phyloP scores from a whole-genome alignment of 345 rosid genomes.

The Luvunga scandens region DNA sequence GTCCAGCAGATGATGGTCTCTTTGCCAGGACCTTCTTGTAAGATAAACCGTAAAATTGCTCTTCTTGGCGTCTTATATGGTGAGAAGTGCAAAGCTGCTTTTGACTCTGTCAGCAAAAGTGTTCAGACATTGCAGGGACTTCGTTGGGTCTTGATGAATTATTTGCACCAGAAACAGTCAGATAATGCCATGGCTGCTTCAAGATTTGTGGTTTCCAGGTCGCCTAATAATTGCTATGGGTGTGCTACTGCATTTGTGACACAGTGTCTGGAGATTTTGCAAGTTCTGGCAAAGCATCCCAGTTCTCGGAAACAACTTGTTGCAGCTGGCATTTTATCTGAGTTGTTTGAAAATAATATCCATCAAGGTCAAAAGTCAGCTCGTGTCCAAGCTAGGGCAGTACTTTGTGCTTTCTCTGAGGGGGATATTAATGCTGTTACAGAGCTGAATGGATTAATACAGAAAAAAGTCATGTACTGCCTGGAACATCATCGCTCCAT shows the following conservation, averaged over 20 bases:
- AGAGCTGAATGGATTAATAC: conserved; percentile 84
- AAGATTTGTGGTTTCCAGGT: conserved; percentile 80
- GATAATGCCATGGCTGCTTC: conserved; percentile 56
- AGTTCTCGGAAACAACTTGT: conserved; percentile 88
- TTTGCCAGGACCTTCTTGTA: conserved; percentile 95
- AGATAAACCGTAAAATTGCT: conserved; percentile 95
- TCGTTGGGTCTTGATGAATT: conserved; percentile 92
- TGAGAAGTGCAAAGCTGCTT: conserved; percentile 99
- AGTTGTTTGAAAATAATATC: conserved; percentile 93
- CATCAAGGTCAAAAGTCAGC: conserved; percentile 97
- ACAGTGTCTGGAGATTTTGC: conserved; percentile 90
- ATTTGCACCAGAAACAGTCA: conserved; percentile 88
- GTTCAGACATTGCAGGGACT: conserved; percentile 98
- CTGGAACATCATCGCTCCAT: conserved; percentile 99
- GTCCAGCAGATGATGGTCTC: conserved; percentile 99
- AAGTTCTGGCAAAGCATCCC: conserved; percentile 76
- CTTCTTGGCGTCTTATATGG: conserved; percentile 98
- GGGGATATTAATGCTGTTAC: conserved; percentile 80
- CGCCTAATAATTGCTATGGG: conserved; percentile 95
- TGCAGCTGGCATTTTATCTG: conserved; percentile 79
- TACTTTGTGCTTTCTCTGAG: conserved; percentile 91
- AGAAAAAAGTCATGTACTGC: conserved; percentile 95
- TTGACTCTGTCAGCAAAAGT: conserved; percentile 99
- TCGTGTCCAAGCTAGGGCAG: conserved; percentile 90
- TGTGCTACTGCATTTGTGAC: conserved; percentile 93